Evolutionary conservation across 2,329 filamentous ascomycete genomes (phyloP), one percentile per base, ranked within the genome.

Genomic region (Botrytis pseudocinerea): DNA sequence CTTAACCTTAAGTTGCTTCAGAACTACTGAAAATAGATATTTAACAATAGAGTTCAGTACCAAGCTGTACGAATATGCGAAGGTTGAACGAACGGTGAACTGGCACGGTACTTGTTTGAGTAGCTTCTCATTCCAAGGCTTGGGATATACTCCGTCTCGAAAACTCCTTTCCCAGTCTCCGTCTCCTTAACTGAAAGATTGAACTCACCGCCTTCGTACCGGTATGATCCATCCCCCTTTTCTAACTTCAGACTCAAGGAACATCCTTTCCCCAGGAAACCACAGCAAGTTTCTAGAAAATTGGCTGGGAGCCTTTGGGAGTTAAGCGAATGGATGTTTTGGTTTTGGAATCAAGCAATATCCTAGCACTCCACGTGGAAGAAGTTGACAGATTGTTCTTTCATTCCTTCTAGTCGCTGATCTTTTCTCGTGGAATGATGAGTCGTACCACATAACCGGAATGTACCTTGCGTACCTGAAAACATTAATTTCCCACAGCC

Each of bases 361-460:
- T 51, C 44, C 64, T 40, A 35, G 64, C 28, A 16, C 12, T 66
- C 32, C 64, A 51, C 44, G 64, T 51, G 44, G 64, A 51, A 40
- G 64, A 51, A 51, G 44, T 66, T 66, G 64, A 66, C 64, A 66
- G 64, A 66, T 66, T 51, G 64, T 66, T 66, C 64, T 51, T 66
- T 66, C 44, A 38, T 18, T 66, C 25, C 42, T 66, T 66, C 64
- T 66, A 66, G 64, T 51, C 28, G 64, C 28, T 38, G 69, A 70
- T 70, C 69, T 38, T 38, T 61, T 61, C 59, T 38, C 35, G 59
- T 57, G 28, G 51, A 32, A 57, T 18, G 51, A 18, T 32, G 57
- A 28, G 35, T 40, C 57, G 68, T 70, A 62, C 54, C 40, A 18
- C 32, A 42, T 63, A 8, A 25, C 10, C 59, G 60, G 46, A 44